These are phyloP conservation scores for Ocimum tenuiflorum DNA, from an alignment of 257 asterid genomes.

Conservation along the genomic window DNA sequence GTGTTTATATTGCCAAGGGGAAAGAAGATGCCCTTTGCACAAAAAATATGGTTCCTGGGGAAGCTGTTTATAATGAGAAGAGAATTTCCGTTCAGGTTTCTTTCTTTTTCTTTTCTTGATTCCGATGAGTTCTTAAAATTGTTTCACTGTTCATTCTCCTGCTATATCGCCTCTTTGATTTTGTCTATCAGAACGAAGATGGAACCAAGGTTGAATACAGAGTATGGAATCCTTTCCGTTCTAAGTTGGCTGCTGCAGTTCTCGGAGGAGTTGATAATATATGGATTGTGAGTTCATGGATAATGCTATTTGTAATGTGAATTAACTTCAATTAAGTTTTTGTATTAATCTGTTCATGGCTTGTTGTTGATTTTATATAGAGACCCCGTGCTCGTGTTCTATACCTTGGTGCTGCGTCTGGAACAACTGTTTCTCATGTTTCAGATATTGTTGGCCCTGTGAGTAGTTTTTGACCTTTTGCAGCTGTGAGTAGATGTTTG, in stretches of 20 bases:
- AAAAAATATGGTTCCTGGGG: slow-evolving; percentile 82
- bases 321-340: too few species aligned
- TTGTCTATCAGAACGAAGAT: slow-evolving; percentile 55
- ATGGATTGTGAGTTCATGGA: slow-evolving; percentile 71
- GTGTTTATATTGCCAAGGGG: slow-evolving; percentile 90
- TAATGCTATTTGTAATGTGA: not conserved
- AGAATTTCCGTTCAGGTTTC: slow-evolving; percentile 76
- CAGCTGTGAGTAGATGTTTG: too few species aligned
- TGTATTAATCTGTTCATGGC: not conserved
- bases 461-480: slow-evolving; percentile 12
- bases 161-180: not conserved
- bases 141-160: not conserved
- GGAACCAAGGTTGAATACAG: slow-evolving; percentile 78
- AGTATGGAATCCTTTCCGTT: slow-evolving; percentile 97
- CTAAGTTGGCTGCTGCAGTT: slow-evolving; percentile 89
- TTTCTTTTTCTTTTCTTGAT: not conserved
- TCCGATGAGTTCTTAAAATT: too few species aligned
- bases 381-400: slow-evolving; percentile 49
- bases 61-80: slow-evolving; percentile 88
- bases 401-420: slow-evolving; percentile 80
- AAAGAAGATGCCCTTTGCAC: slow-evolving; percentile 93
- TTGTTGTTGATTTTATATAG: not conserved
- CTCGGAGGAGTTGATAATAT: slow-evolving; percentile 91
- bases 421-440: slow-evolving; percentile 89
- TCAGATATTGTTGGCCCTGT: slow-evolving; percentile 92